These are phyloP conservation scores for Colletotrichum navitas DNA, from an alignment of 2,329 filamentous ascomycete genomes.

Conservation along the genomic window DNA sequence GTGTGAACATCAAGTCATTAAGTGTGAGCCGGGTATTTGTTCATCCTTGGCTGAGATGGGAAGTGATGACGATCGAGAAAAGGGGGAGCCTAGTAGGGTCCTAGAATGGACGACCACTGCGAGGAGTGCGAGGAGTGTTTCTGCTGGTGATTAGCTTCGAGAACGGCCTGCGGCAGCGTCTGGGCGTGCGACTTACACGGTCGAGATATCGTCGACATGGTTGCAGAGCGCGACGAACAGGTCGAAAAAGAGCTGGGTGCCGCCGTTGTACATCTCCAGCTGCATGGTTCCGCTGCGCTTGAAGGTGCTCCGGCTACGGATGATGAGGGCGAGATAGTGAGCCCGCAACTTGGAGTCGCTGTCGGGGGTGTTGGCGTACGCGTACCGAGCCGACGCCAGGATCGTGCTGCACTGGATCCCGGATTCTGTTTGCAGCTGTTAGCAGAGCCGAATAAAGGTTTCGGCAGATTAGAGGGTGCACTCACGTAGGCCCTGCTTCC, in stretches of 20 bases:
- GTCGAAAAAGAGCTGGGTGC: slow-evolving; percentile 88
- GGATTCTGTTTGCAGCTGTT: slow-evolving; percentile 62
- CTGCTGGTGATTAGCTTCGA: slow-evolving; percentile 41
- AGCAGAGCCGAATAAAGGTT: slow-evolving; percentile 4
- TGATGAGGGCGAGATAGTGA: slow-evolving; percentile 93
- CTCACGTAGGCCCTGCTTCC: slow-evolving; percentile 88
- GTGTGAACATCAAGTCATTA: slow-evolving; percentile 46
- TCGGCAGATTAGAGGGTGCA: slow-evolving; percentile 39
- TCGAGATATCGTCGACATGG: slow-evolving; percentile 80
- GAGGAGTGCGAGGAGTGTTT: slow-evolving; percentile 54
- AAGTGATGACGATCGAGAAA: background rate
- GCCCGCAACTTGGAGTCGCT: slow-evolving; percentile 90
- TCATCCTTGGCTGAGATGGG: slow-evolving; percentile 14
- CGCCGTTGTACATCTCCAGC: slow-evolving; percentile 90
- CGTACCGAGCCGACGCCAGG: slow-evolving; percentile 86
- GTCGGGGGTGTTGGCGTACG: slow-evolving; percentile 90
- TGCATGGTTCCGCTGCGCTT: slow-evolving; percentile 97
- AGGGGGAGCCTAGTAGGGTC: background rate
- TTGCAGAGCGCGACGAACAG: slow-evolving; percentile 94
- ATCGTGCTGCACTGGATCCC: slow-evolving; percentile 89
- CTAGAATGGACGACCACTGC: slow-evolving; percentile 56
- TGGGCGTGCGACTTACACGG: slow-evolving; percentile 60
- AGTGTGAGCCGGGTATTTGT: slow-evolving; percentile 32
- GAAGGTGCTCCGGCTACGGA: slow-evolving; percentile 87
- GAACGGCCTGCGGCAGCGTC: background rate